Base-by-base conservation (phyloP, 768 basidiomycete species). In the Trametes cubensis region DNA sequence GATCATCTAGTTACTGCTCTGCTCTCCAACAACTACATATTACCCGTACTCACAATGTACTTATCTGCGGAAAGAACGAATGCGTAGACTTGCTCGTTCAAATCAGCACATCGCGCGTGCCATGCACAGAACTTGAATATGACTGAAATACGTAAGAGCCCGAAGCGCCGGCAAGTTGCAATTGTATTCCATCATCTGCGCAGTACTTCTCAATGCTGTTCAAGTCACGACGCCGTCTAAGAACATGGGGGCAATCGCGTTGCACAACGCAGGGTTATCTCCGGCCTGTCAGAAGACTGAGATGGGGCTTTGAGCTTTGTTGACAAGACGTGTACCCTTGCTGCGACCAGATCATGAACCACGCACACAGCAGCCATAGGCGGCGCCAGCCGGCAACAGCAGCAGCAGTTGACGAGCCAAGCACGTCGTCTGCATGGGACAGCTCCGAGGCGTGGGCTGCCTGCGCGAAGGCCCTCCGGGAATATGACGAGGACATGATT, bases 391-490 rank as follows among this genome's bases (percentile, higher is more conserved):
- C 21, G 13, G 41, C 53, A 44, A 3, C 10, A 17, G 10, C 15
- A 28, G n/a, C 15, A 34, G 18, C 6, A 45, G 26, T 7, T 17
- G 8, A 2, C 20, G 45, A 44, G 20, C 18, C 18, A 18, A n/a
- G 13, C 20, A 2, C 20, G 11, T 20, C 42, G 1, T 21, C 46
- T 18, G 47, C 52, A 2, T 58, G 51, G 57, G 57, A 59, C 26
- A 66, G 53, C 30, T 63, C 65, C 7, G 63, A 55, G n/a, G 66
- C 66, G 25, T 69, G 66, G 68, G 57, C 63, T 10, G 66, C 52
- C 14, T 69, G 68, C 28, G 64, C 66, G 15, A 59, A 67, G 45
- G 63, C 55, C 3, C 28, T 69, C 39, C 53, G 63, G 28, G 60
- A 62, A 23, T 63, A 67, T 23, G 68, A 67, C 48, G 66, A 67